Evolutionary conservation across 495 filamentous ascomycete genomes (phyloP).

Genomic region (Xylaria sp.): DNA sequence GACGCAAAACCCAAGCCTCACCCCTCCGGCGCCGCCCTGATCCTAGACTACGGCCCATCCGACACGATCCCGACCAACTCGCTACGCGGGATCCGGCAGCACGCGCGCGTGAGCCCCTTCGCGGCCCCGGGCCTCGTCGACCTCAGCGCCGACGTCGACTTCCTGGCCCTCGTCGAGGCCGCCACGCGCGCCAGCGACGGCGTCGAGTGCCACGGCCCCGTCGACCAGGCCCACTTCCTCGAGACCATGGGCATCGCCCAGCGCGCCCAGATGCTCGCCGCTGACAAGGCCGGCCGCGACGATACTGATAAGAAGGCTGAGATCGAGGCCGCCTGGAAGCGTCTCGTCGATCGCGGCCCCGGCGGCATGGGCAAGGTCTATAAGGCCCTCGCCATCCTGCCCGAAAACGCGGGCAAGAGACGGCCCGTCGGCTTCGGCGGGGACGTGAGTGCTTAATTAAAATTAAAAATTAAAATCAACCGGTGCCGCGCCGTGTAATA

Average conservation of each 20-base stretch:
- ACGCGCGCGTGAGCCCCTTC: constrained; percentile 78
- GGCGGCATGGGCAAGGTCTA: constrained; percentile 93
- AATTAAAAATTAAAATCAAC: too few relatives aligned
- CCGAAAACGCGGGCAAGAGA: constrained; percentile 73
- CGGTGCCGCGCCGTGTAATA: not conserved
- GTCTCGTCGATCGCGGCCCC: constrained; percentile 78
- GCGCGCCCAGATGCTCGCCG: constrained; percentile 72
- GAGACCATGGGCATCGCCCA: constrained; percentile 79
- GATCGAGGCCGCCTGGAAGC: constrained; percentile 75
- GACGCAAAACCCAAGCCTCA: constrained; percentile 59
- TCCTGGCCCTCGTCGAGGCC: constrained; percentile 80
- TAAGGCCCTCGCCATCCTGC: constrained; percentile 89
- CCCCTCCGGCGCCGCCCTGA: constrained; percentile 83
- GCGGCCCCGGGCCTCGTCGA: constrained; percentile 79
- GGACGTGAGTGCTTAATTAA: constrained; percentile 51
- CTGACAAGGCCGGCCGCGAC: constrained; percentile 56
- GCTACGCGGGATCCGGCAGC: constrained; percentile 81
- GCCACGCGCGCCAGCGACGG: constrained; percentile 74
- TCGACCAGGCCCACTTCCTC: constrained; percentile 84
- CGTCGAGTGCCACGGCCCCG: constrained; percentile 91
- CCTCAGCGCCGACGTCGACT: constrained; percentile 91
- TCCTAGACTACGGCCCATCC: constrained; percentile 90
- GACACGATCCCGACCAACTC: constrained; percentile 83
- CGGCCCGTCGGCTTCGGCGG: constrained; percentile 94
- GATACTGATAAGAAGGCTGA: constrained; percentile 63